A percentile compares a stretch with the other conserved stretches of the same genome.
Conservation (phyloP, 306 rosid genomes). For the Cercis canadensis region DNA sequence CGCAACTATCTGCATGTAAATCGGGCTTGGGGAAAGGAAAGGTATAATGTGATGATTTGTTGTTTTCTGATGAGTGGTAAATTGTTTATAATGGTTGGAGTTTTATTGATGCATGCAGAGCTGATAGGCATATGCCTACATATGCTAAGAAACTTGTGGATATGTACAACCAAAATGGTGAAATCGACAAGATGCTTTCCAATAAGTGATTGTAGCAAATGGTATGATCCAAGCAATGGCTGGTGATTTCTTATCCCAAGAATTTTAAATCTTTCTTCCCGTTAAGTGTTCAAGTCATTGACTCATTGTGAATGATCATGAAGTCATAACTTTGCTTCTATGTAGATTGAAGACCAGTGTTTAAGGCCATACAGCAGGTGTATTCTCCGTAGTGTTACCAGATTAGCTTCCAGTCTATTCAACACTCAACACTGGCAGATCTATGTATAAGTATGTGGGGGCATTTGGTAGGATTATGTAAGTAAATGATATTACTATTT, state of each 20-base stretch:
- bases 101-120: constrained; percentile 62
- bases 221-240: constrained; percentile 13
- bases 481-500: too few relatives aligned
- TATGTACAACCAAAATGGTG: constrained; percentile 83
- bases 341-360: constrained; percentile 15
- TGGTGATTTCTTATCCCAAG: constrained; percentile 3
- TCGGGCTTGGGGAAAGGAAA: constrained; percentile 87
- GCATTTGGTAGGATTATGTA: too few relatives aligned
- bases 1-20: constrained; percentile 80
- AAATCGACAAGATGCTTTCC: constrained; percentile 75
- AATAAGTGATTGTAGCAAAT: constrained; percentile 46
- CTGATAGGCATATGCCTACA: constrained; percentile 81
- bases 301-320: constrained; percentile 21
- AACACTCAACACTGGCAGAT: too few relatives aligned
- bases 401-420: neutral
- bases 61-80: neutral
- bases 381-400: neutral
- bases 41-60: constrained; percentile 50
- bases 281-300: neutral
- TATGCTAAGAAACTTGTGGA: constrained; percentile 90
- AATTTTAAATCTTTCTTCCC: too few relatives aligned
- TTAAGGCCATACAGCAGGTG: neutral
- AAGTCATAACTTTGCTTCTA: constrained; percentile 7
- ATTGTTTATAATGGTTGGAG: constrained; percentile 28
- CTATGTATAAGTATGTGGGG: too few relatives aligned